phyloP scores from a whole-genome alignment of 352 stramenopile species.

The Globisporangium ultimum region DNA sequence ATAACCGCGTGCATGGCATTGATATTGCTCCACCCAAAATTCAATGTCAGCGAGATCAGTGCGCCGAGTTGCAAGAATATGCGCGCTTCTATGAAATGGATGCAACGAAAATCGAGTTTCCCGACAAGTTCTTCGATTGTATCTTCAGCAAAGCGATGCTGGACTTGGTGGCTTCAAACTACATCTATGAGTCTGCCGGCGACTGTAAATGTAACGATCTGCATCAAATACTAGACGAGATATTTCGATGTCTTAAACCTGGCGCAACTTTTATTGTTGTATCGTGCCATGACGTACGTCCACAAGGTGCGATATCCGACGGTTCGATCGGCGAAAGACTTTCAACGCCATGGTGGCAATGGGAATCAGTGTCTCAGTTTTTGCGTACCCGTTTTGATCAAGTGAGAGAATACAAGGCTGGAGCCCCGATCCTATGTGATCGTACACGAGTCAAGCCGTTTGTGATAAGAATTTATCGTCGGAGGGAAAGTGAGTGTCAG shows the following conservation, averaged over 20 bases:
- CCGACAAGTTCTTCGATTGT: constrained; percentile 22
- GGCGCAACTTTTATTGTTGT: constrained; percentile 25
- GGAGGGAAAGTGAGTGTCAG: constrained; percentile 14
- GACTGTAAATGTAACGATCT: constrained; percentile 9
- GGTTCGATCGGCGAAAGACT: not conserved
- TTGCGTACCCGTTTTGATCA: constrained; percentile 12
- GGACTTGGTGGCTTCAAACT: constrained; percentile 20
- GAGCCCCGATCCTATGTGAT: constrained; percentile 11
- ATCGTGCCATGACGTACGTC: constrained; percentile 9
- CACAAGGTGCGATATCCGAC: not conserved
- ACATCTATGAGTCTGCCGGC: not conserved
- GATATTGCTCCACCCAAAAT: constrained; percentile 17
- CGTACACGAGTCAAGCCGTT: constrained; percentile 17
- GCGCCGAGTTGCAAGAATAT: constrained; percentile 11
- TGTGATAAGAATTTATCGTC: constrained; percentile 17
- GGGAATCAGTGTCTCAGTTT: constrained; percentile 8
- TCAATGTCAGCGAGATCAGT: constrained; percentile 14
- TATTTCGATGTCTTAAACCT: constrained; percentile 23
- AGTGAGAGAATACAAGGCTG: constrained; percentile 12
- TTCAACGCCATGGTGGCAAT: constrained; percentile 23
- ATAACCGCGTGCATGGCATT: constrained; percentile 20
- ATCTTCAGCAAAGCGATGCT: constrained; percentile 28
- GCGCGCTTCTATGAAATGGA: constrained; percentile 21
- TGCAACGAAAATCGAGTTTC: constrained; percentile 11
- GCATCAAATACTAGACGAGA: constrained; percentile 15